Percentiles rank a stretch among this genome's conserved stretches.
Evolutionary conservation across 2,329 filamentous ascomycete genomes (phyloP).

Genomic region (Rhexocercosporidium sp.): DNA sequence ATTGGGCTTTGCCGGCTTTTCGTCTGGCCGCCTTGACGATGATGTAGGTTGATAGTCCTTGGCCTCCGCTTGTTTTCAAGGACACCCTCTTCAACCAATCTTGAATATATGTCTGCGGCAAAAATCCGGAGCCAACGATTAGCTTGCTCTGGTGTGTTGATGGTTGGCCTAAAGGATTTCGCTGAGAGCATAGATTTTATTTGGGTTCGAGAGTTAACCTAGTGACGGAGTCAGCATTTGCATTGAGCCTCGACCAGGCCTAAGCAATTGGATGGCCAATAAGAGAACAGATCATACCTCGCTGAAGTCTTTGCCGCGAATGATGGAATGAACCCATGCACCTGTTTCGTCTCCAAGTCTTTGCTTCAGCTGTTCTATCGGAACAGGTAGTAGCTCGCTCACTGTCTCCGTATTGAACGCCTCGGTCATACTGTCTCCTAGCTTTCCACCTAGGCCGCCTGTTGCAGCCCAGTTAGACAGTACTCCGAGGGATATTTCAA

Average conservation of each 20-base stretch:
- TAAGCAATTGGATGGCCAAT: background rate
- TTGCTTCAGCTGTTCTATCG: conserved; percentile 76
- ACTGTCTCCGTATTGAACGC: conserved; percentile 82
- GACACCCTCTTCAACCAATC: conserved; percentile 89
- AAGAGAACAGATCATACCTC: conserved; percentile 51
- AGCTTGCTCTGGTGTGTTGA: conserved; percentile 79
- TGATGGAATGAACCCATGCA: conserved; percentile 81
- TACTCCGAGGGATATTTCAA: background rate
- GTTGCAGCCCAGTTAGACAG: background rate
- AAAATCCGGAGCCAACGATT: conserved; percentile 90
- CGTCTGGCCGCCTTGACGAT: conserved; percentile 74
- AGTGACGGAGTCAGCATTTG: background rate
- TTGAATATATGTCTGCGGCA: conserved; percentile 85
- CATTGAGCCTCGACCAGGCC: background rate
- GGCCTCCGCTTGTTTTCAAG: conserved; percentile 86
- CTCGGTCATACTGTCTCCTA: conserved; percentile 85
- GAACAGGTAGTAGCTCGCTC: conserved; percentile 72
- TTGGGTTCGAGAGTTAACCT: conserved; percentile 83
- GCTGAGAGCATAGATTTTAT: conserved; percentile 98
- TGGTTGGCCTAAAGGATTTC: conserved; percentile 89
- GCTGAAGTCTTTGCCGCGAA: conserved; percentile 84
- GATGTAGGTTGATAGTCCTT: conserved; percentile 83
- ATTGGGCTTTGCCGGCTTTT: conserved; percentile 79
- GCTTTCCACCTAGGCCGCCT: conserved; percentile 90
- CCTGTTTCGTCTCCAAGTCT: conserved; percentile 85